These are phyloP conservation scores for Scorias spongiosa DNA, from an alignment of 2,329 filamentous ascomycete genomes.

Conservation along the genomic window DNA sequence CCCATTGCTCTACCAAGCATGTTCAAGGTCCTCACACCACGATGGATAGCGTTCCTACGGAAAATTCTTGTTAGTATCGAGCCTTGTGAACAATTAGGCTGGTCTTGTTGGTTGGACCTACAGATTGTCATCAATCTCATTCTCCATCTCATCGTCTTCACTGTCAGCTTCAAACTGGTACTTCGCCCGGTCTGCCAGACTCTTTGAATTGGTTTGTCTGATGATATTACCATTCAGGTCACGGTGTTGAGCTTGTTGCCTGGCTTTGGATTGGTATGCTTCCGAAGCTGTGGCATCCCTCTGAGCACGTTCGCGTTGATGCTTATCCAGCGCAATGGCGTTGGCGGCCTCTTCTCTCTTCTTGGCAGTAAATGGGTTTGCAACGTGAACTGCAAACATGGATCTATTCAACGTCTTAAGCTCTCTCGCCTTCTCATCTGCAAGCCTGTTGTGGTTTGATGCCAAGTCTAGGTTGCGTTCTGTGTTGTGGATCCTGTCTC, in stretches of 20 bases:
- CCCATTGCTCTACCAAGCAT: slow-evolving; percentile 58
- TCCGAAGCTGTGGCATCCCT: slow-evolving; percentile 41
- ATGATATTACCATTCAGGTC: slow-evolving; percentile 29
- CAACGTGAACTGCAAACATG: slow-evolving; percentile 56
- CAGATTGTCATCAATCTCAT: slow-evolving; percentile 26
- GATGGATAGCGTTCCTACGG: slow-evolving; percentile 37
- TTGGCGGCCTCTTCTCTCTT: slow-evolving; percentile 46
- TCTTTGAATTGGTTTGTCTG: slow-evolving; percentile 37
- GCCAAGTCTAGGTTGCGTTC: slow-evolving; percentile 73
- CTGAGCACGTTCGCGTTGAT: slow-evolving; percentile 39
- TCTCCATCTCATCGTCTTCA: slow-evolving; percentile 48
- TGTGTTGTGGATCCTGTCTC: slow-evolving; percentile 66
- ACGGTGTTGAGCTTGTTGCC: slow-evolving; percentile 49
- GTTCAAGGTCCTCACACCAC: slow-evolving; percentile 55
- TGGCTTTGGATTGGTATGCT: slow-evolving; percentile 39
- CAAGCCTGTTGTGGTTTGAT: slow-evolving; percentile 53
- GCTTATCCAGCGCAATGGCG: slow-evolving; percentile 51
- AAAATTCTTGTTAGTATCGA: not conserved
- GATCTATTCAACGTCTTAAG: slow-evolving; percentile 73
- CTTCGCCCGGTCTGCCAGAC: slow-evolving; percentile 49
- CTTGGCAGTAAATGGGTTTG: slow-evolving; percentile 48
- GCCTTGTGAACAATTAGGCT: not conserved
- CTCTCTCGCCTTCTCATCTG: slow-evolving; percentile 67
- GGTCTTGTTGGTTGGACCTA: slow-evolving; percentile 4
- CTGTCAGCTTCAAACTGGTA: slow-evolving; percentile 69